These are phyloP conservation scores for Inga laurina DNA, from an alignment of 306 rosid species.

Conservation along the genomic window DNA sequence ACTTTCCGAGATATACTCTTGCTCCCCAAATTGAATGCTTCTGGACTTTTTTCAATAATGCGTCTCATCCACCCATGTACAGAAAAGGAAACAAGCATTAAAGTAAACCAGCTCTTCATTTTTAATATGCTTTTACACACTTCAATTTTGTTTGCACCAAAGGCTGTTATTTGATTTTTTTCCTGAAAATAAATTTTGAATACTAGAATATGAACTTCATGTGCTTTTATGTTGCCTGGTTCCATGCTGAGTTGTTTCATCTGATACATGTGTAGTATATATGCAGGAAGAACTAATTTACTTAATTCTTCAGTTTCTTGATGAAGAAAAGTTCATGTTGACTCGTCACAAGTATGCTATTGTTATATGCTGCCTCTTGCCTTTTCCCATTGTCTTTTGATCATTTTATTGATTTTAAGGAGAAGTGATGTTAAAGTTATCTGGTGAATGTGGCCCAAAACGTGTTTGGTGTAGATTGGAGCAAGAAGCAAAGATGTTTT, in stretches of 20 bases:
- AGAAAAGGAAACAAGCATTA: slow-evolving; percentile 24
- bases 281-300: slow-evolving; percentile 31
- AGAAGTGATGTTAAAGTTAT: not conserved
- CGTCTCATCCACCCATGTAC: slow-evolving; percentile 16
- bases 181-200: not conserved
- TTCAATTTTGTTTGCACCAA: not conserved
- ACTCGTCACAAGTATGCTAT: slow-evolving; percentile 29
- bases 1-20: slow-evolving; percentile 19
- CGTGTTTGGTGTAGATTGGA: slow-evolving; percentile 23
- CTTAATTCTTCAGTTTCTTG: slow-evolving; percentile 32
- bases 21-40: slow-evolving; percentile 22
- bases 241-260: not conserved
- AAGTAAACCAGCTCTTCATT: slow-evolving; percentile 16
- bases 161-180: not conserved
- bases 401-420: not conserved
- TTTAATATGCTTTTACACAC: not conserved
- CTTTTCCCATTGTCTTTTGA: not conserved
- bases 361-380: not conserved
- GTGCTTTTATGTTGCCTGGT: not conserved
- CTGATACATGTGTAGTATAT: not conserved
- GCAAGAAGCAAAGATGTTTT: slow-evolving; percentile 28
- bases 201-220: not conserved
- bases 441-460: slow-evolving; percentile 4
- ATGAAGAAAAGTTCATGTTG: slow-evolving; percentile 22
- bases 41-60: slow-evolving; percentile 33